phyloP scores from a whole-genome alignment of 2,329 filamentous ascomycete species.

The Eutypa lata region DNA sequence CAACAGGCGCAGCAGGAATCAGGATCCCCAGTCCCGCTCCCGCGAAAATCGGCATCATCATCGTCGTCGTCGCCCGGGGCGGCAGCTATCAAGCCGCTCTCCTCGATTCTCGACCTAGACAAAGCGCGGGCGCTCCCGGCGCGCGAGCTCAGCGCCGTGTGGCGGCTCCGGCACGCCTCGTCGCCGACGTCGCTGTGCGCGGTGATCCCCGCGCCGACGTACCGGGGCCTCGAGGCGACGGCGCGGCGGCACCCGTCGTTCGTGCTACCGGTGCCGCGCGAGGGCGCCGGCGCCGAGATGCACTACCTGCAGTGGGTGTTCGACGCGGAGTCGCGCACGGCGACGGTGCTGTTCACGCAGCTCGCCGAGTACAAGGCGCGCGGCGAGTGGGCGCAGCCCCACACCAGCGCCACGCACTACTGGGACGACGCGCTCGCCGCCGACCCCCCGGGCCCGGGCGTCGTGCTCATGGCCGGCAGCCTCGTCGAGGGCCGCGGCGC shows the following conservation, averaged over 20 bases:
- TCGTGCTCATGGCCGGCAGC: constrained; percentile 83
- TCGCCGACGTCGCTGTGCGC: constrained; percentile 79
- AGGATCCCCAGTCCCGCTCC: no score
- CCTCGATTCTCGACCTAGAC: constrained; percentile 67
- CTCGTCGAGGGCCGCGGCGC: constrained; percentile 76
- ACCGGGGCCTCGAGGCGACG: constrained; percentile 65
- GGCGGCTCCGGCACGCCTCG: constrained; percentile 81
- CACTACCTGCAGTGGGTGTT: constrained; percentile 98
- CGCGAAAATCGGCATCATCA: no score
- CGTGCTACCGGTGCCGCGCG: constrained; percentile 79
- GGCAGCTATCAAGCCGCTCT: constrained; percentile 40
- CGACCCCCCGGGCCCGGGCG: constrained; percentile 57
- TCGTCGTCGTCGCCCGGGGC: constrained; percentile 5
- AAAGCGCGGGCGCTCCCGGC: constrained; percentile 71
- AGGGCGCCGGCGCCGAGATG: constrained; percentile 73
- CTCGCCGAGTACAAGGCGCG: constrained; percentile 89
- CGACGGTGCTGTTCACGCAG: constrained; percentile 87
- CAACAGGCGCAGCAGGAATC: neutral
- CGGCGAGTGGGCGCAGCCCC: constrained; percentile 84
- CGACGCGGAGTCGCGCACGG: constrained; percentile 61
- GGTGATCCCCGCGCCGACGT: constrained; percentile 71
- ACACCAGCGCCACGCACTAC: constrained; percentile 93
- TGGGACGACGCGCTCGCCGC: constrained; percentile 62
- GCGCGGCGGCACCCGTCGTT: constrained; percentile 82
- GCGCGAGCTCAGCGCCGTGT: constrained; percentile 82